These are phyloP conservation scores for Chlorella sorokiniana DNA, from an alignment of 139 green algal genomes.

Conservation along the genomic window DNA sequence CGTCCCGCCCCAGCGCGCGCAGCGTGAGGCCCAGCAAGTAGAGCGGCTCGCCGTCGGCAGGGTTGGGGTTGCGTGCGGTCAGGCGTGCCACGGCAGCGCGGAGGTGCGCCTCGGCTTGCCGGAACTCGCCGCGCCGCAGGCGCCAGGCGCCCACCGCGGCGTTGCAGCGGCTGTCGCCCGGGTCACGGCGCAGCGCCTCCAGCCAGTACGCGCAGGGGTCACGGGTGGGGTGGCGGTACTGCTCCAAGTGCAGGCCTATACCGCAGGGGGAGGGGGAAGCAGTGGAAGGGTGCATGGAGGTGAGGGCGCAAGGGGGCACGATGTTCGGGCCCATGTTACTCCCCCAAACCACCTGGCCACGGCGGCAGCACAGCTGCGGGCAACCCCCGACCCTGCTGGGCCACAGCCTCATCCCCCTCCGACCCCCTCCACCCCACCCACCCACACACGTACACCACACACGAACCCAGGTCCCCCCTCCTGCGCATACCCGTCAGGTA, in stretches of 20 bases:
- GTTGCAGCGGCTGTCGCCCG: conserved; percentile 11
- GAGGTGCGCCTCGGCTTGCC: not conserved
- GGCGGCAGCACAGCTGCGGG: no score
- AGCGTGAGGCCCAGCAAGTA: conserved; percentile 17
- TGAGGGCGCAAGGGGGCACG: not conserved
- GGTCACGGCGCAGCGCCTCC: conserved; percentile 13
- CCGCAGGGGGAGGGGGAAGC: not conserved
- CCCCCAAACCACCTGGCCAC: no score
- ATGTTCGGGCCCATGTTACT: not conserved
- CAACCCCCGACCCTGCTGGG: not conserved
- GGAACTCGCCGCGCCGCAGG: not conserved
- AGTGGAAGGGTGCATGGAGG: not conserved
- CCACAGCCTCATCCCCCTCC: not conserved
- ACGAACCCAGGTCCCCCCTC: not conserved
- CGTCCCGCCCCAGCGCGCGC: not conserved
- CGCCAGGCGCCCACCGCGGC: conserved; percentile 7
- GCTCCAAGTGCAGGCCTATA: conserved; percentile 24
- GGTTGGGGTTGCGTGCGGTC: conserved; percentile 21
- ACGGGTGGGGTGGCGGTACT: conserved; percentile 24
- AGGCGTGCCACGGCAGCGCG: conserved; percentile 11
- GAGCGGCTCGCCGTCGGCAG: not conserved
- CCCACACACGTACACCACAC: not conserved
- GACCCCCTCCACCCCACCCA: not conserved
- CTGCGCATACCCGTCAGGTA: not conserved
- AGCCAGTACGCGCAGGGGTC: conserved; percentile 17